Percentiles rank a stretch among this genome's conserved stretches.
phyloP scores from a whole-genome alignment of 2,329 filamentous ascomycete species.

The Aspergillus carbonarius region DNA sequence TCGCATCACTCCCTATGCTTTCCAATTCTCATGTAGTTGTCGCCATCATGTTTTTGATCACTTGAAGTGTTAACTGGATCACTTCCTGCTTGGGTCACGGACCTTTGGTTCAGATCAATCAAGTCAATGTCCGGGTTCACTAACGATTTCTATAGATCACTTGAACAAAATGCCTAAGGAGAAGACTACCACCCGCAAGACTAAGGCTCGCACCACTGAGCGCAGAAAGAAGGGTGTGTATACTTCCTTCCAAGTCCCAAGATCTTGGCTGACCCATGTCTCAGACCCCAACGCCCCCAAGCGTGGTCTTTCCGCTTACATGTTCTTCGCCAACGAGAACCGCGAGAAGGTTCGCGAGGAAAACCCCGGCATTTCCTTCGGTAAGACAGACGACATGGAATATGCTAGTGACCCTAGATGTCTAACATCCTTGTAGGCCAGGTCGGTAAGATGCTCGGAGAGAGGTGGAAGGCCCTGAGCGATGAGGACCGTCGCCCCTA shows the following conservation, averaged over 20 bases:
- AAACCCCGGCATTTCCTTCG: slow-evolving; percentile 96
- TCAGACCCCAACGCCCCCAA: slow-evolving; percentile 96
- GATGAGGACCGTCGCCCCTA: slow-evolving; percentile 93
- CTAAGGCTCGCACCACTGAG: slow-evolving; percentile 55
- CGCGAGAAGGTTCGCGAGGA: slow-evolving; percentile 97
- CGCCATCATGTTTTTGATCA: slow-evolving; percentile 8
- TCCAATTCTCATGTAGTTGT: slow-evolving; percentile 14
- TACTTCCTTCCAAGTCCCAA: not conserved
- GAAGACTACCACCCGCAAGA: slow-evolving; percentile 62
- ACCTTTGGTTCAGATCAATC: not conserved
- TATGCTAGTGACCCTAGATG: not conserved
- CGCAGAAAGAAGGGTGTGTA: slow-evolving; percentile 72
- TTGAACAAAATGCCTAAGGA: slow-evolving; percentile 66
- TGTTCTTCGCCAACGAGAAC: slow-evolving; percentile 99
- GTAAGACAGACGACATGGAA: slow-evolving; percentile 49
- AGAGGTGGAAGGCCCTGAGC: slow-evolving; percentile 96
- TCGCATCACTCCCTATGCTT: slow-evolving; percentile 7
- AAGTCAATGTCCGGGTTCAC: not conserved
- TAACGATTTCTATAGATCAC: slow-evolving; percentile 18
- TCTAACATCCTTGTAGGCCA: slow-evolving; percentile 60
- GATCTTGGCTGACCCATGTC: slow-evolving; percentile 17
- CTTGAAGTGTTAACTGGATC: slow-evolving; percentile 10
- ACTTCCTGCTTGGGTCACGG: not conserved
- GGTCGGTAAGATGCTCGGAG: slow-evolving; percentile 96
- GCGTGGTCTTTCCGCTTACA: slow-evolving; percentile 98